Percentiles rank a stretch among this genome's conserved stretches.
Evolutionary conservation across 2,329 filamentous ascomycete genomes (phyloP).

Genomic region (Fusarium equiseti): DNA sequence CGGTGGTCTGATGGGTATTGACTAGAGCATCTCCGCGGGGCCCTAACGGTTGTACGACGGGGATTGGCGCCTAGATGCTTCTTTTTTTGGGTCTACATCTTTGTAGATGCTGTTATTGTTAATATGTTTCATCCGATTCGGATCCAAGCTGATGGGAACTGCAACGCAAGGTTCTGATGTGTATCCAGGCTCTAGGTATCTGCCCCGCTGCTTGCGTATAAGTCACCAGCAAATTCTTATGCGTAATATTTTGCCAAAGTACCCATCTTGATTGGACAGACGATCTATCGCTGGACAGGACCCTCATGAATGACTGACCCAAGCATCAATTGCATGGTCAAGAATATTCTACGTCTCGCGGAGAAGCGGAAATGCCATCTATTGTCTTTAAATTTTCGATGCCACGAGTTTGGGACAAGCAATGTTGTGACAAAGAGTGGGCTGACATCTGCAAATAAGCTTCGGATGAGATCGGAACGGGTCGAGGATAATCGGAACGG

Average conservation of each 20-base stretch:
- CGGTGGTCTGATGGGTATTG: conserved; percentile 44
- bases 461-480: conserved; percentile 45
- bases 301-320: not conserved
- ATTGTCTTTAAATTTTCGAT: conserved; percentile 18
- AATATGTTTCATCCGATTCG: conserved; percentile 14
- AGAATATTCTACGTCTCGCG: conserved; percentile 18
- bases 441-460: conserved; percentile 34
- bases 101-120: conserved; percentile 7
- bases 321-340: not conserved
- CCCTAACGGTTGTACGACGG: not conserved
- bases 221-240: not conserved
- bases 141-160: conserved; percentile 12
- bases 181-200: conserved; percentile 1
- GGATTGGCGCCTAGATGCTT: not conserved
- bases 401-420: conserved; percentile 28
- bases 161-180: conserved; percentile 16
- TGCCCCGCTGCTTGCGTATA: conserved; percentile 15
- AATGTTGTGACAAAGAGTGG: conserved; percentile 46
- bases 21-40: conserved; percentile 45
- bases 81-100: conserved; percentile 19
- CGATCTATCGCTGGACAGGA: not conserved
- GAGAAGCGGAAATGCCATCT: conserved; percentile 47
- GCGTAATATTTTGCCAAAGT: not conserved
- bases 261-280: not conserved
- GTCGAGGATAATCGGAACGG: conserved; percentile 42